phyloP scores from a whole-genome alignment of 495 filamentous ascomycete species.

The Bombardia bombarda region DNA sequence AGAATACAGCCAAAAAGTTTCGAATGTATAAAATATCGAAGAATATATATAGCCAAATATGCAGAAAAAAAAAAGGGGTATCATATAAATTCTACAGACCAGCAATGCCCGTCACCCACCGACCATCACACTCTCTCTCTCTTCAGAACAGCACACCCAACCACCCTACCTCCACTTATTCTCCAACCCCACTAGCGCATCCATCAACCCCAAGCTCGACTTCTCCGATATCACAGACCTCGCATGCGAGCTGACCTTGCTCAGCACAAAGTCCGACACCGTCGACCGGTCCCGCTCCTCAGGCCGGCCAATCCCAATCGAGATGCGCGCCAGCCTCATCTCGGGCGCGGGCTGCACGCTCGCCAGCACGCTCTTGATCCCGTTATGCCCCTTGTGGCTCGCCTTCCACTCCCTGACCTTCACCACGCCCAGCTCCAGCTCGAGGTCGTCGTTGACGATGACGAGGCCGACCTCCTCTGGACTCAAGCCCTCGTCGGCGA shows the following conservation, averaged over 20 bases:
- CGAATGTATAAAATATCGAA: no score
- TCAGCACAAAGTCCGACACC: constrained; percentile 62
- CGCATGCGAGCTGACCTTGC: constrained; percentile 42
- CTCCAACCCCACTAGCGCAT: constrained; percentile 40
- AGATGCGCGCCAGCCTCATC: constrained; percentile 38
- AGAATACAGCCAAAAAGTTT: no score
- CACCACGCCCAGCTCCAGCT: constrained; percentile 57
- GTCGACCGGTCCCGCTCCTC: constrained; percentile 43
- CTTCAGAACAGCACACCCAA: no score
- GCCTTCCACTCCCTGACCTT: constrained; percentile 45
- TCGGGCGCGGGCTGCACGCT: constrained; percentile 29
- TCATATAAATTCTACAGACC: no score
- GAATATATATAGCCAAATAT: no score
- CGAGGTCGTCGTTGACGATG: constrained; percentile 78
- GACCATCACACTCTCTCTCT: no score
- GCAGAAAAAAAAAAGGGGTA: no score
- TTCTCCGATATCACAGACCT: constrained; percentile 44
- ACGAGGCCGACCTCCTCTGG: constrained; percentile 46
- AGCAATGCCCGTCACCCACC: no score
- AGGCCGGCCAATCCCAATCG: constrained; percentile 68
- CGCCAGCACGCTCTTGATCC: constrained; percentile 58
- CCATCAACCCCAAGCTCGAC: constrained; percentile 42
- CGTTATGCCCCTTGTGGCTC: constrained; percentile 73
- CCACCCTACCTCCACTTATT: constrained; percentile 26
- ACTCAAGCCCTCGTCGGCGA: constrained; percentile 19